These are phyloP conservation scores for Prunus fruticosa DNA, from an alignment of 306 rosid species.

Conservation along the genomic window DNA sequence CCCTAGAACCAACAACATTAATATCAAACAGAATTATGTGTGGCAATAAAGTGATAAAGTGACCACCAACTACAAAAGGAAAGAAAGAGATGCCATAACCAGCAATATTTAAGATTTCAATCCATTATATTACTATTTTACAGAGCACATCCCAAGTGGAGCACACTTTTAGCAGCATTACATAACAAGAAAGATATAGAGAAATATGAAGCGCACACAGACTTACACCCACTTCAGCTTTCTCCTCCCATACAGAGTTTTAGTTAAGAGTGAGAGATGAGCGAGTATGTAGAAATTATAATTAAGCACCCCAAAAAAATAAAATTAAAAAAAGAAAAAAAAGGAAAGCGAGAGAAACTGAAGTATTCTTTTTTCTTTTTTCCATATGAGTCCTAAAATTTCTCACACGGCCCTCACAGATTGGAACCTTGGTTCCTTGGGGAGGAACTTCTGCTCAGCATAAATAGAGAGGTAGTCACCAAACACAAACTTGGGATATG, in stretches of 20 bases:
- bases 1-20: too few relatives aligned
- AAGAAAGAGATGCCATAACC: conserved; percentile 10
- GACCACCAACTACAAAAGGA: not conserved
- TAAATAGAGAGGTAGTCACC: conserved; percentile 91
- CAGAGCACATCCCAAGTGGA: conserved; percentile 33
- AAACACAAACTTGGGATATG: conserved; percentile 83
- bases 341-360: not conserved
- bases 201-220: conserved; percentile 18
- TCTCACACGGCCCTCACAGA: conserved; percentile 56
- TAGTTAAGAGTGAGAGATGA: conserved; percentile 33
- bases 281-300: conserved; percentile 29
- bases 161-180: conserved; percentile 18
- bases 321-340: not conserved
- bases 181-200: conserved; percentile 22
- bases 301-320: not conserved
- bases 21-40: too few relatives aligned
- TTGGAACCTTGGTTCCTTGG: conserved; percentile 90
- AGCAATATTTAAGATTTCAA: conserved; percentile 19
- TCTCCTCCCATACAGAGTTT: conserved; percentile 24
- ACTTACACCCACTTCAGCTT: conserved; percentile 41
- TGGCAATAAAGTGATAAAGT: too few relatives aligned
- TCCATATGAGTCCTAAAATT: not conserved
- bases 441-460: conserved; percentile 86
- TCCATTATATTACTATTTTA: conserved; percentile 28
- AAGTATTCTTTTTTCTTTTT: not conserved